Conservation (phyloP, 2,329 filamentous ascomycete genomes). For the Ophiocordyceps sinensis region DNA sequence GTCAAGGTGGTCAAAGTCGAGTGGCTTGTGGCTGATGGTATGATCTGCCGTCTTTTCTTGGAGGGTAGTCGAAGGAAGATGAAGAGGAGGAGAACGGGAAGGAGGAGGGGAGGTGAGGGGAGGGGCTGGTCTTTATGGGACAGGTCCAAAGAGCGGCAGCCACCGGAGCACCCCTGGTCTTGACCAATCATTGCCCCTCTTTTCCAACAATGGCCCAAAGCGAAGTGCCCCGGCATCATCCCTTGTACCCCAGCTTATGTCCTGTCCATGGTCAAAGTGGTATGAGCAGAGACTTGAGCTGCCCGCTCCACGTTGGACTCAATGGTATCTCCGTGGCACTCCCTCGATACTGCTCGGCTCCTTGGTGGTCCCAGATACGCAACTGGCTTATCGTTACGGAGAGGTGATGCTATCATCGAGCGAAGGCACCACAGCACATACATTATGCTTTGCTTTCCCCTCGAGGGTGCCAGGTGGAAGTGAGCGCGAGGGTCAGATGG, state of each 20-base stretch:
- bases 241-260: background rate
- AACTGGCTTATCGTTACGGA: too few species aligned
- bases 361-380: too few species aligned
- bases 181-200: background rate
- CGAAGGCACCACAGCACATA: too few species aligned
- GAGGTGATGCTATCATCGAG: too few species aligned
- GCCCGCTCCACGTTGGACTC: background rate
- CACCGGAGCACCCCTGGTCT: background rate
- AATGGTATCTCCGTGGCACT: too few species aligned
- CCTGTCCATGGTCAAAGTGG: background rate
- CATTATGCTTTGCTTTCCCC: too few species aligned
- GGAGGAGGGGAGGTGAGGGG: background rate
- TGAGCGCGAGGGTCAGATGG: too few species aligned
- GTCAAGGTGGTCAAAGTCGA: background rate
- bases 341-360: too few species aligned
- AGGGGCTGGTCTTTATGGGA: slow-evolving; percentile 1
- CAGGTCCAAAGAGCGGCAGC: background rate
- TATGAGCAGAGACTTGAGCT: background rate
- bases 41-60: background rate
- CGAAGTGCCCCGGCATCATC: background rate
- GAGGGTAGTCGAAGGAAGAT: background rate
- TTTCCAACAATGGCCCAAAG: background rate
- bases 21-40: background rate
- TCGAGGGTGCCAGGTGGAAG: too few species aligned
- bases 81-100: background rate